Percentiles rank a stretch among this genome's conserved stretches.
phyloP scores from a whole-genome alignment of 2,329 filamentous ascomycete species.

The Fusarium globosum region DNA sequence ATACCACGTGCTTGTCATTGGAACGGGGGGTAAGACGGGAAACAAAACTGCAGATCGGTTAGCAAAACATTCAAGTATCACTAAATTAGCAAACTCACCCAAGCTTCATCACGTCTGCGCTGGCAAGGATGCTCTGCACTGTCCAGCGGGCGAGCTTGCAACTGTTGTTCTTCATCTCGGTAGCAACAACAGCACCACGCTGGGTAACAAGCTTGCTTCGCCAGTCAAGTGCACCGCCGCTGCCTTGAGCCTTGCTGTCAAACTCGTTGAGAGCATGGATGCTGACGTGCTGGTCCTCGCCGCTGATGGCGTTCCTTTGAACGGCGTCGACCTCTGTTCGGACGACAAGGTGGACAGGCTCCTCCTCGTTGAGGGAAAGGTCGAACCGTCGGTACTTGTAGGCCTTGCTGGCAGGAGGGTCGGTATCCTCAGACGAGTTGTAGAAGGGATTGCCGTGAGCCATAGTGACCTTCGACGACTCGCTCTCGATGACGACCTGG shows the following conservation, averaged over 20 bases:
- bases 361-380: slow-evolving; percentile 92
- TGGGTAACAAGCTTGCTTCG: slow-evolving; percentile 92
- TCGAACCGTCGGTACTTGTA: slow-evolving; percentile 99
- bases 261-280: slow-evolving; percentile 99
- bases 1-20: slow-evolving; percentile 92
- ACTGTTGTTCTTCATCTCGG: slow-evolving; percentile 99
- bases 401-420: slow-evolving; percentile 92
- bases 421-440: slow-evolving; percentile 90
- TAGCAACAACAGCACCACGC: slow-evolving; percentile 96
- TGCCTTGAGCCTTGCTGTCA: slow-evolving; percentile 96
- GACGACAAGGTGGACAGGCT: slow-evolving; percentile 92
- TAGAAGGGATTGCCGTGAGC: slow-evolving; percentile 96
- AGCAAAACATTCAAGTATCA: slow-evolving; percentile 6
- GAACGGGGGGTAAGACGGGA: slow-evolving; percentile 92
- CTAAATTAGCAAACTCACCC: slow-evolving; percentile 68
- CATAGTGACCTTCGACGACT: slow-evolving; percentile 84
- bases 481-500: slow-evolving; percentile 89
- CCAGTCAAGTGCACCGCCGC: slow-evolving; percentile 96
- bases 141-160: slow-evolving; percentile 99
- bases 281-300: slow-evolving; percentile 90
- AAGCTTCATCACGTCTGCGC: slow-evolving; percentile 98
- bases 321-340: slow-evolving; percentile 96
- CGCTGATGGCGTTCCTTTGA: slow-evolving; percentile 91
- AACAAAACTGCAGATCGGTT: slow-evolving; percentile 76
- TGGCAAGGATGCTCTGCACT: slow-evolving; percentile 94